Evolutionary conservation across 1,284 basidiomycete species (phyloP).

Genomic region (Irpex sp.): DNA sequence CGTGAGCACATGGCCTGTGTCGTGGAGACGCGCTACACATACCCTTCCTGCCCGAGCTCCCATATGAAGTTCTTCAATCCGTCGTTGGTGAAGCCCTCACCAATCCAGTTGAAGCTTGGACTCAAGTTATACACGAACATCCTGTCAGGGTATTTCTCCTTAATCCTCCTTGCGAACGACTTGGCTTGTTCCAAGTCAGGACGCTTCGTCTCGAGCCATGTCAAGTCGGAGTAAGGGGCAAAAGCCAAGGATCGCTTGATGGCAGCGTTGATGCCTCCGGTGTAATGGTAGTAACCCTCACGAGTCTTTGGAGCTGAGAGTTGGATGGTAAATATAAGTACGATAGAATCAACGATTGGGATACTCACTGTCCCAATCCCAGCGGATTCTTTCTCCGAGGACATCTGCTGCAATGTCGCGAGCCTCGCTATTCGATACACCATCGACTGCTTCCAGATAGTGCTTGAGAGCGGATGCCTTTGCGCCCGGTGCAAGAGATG

Average conservation of each 20-base stretch:
- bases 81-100: slow-evolving; percentile 74
- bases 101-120: slow-evolving; percentile 92
- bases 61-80: slow-evolving; percentile 86
- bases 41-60: slow-evolving; percentile 91
- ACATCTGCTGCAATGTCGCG: slow-evolving; percentile 72
- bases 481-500: slow-evolving; percentile 34
- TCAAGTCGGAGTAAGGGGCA: slow-evolving; percentile 79
- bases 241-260: slow-evolving; percentile 79
- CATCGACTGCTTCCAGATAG: slow-evolving; percentile 57
- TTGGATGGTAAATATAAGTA: background rate
- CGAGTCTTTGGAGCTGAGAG: slow-evolving; percentile 72
- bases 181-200: slow-evolving; percentile 81
- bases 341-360: slow-evolving; percentile 7
- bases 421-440: slow-evolving; percentile 75
- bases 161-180: slow-evolving; percentile 75
- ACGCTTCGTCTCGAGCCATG: slow-evolving; percentile 90
- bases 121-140: slow-evolving; percentile 94
- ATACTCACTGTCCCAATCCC: slow-evolving; percentile 77
- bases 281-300: slow-evolving; percentile 91
- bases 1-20: background rate
- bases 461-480: slow-evolving; percentile 56
- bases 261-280: slow-evolving; percentile 82
- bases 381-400: slow-evolving; percentile 67
- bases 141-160: slow-evolving; percentile 73
- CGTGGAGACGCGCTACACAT: slow-evolving; percentile 15